Evolutionary conservation across 202 grass and related monocot species (phyloP), one percentile per base, ranked within the genome.

Genomic region (Schoenoplectus triqueter): DNA sequence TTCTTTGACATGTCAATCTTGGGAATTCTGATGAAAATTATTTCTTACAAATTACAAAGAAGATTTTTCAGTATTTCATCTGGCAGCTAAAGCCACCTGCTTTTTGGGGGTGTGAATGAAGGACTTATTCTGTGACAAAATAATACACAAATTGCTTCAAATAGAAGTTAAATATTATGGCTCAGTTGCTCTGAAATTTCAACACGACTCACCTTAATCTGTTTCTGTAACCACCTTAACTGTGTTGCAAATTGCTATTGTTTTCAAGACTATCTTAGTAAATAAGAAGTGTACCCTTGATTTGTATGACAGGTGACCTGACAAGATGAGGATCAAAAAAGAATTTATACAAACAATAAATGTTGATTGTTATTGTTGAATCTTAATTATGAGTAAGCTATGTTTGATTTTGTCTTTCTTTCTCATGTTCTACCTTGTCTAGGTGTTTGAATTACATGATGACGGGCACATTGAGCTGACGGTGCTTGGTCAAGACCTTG

Each of bases 381-480:
- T 52, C 47, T 73, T 73, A 21, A 73, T 22, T 22, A 52, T 73
- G 2, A 21, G 46, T 17, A 22, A 76, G 2, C 3, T 75, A 22
- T 50, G 5, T 75, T 76, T 76, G 72, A 31, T 39, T 31, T 31
- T 21, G 5, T 1, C 5, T 1, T 84, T 6, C 42, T 76, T 51
- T 13, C 62, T 84, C 55, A 76, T 54, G 54, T 10, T 20, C 69
- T 72, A 46, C 9, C 84, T 70, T 67, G 7, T 73, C 40, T 64
- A 94, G 96, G 88, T 99, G 2, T 99, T 99, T 82, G 96, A 99
- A 84, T 76, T 99, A 47, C 93, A 99, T 0, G 91, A 99, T 57
- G 96, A 96, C 54, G 96, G 93, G 6, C 90, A 96, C 18, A 90
- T 99, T 21, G 90, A 96, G n/a, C 86, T 92, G 40, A 96, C 91